Conservation (phyloP, 2,329 filamentous ascomycete species). For the Calonectria pseudoturangicola region DNA sequence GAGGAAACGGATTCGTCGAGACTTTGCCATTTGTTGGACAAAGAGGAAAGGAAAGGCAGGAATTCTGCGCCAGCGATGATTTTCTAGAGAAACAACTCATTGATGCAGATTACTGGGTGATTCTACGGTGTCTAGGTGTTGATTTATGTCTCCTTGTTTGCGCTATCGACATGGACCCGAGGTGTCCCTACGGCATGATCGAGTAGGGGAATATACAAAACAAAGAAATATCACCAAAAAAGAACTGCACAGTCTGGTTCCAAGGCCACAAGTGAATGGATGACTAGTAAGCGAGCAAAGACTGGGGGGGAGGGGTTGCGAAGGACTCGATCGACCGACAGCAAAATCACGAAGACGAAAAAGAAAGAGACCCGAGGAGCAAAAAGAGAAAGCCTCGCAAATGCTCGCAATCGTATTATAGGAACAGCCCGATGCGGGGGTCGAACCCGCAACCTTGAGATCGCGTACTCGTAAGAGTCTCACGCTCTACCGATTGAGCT, state of each 20-base stretch:
- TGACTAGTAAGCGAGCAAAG: not conserved
- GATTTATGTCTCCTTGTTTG: conserved; percentile 29
- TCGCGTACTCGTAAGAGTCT: conserved; percentile 74
- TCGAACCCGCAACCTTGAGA: conserved; percentile 76
- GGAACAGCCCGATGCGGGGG: conserved; percentile 62
- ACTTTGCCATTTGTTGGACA: conserved; percentile 26
- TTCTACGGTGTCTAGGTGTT: conserved; percentile 29
- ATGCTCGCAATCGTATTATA: conserved; percentile 47
- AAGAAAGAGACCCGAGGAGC: too few species aligned
- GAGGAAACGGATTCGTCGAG: conserved; percentile 23
- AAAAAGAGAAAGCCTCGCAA: conserved; percentile 22
- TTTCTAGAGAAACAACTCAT: conserved; percentile 39
- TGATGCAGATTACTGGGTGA: conserved; percentile 33
- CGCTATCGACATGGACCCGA: conserved; percentile 15
- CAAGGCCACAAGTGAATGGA: not conserved
- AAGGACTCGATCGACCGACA: not conserved
- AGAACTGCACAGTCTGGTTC: not conserved
- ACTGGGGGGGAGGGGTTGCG: not conserved
- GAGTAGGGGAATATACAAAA: conserved; percentile 24
- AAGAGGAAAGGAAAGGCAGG: conserved; percentile 34
- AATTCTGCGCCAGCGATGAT: conserved; percentile 39
- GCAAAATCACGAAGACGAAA: too few species aligned
- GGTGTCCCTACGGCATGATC: conserved; percentile 17
- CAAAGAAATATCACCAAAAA: conserved; percentile 4
- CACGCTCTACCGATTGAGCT: conserved; percentile 74